Conservation (phyloP, 495 filamentous ascomycete genomes). For the Lindgomyces ingoldianus region DNA sequence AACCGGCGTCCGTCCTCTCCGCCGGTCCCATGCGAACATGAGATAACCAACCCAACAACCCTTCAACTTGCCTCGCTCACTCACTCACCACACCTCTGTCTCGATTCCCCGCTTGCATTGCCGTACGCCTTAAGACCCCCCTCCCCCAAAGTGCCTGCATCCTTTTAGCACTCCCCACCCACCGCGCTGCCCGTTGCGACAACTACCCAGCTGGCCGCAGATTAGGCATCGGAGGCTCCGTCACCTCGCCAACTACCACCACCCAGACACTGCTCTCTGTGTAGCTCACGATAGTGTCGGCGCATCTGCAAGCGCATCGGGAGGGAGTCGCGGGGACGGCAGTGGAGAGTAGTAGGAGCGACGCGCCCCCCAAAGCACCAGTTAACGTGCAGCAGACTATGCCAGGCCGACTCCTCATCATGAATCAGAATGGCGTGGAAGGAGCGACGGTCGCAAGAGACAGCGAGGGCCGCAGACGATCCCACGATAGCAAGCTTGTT, state of each 20-base stretch:
- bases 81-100: background rate
- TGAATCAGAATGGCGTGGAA: conserved; percentile 40
- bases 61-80: background rate
- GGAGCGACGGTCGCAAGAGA: conserved; percentile 31
- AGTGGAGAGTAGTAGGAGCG: conserved; percentile 29
- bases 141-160: background rate
- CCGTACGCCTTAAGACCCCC: background rate
- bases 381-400: conserved; percentile 37
- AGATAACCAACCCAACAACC: background rate
- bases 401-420: conserved; percentile 43
- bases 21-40: background rate
- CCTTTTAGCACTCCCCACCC: background rate
- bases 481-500: conserved; percentile 25
- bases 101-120: background rate
- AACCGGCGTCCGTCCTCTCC: background rate
- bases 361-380: conserved; percentile 25
- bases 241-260: background rate
- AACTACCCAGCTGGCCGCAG: background rate
- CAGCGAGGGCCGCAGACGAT: conserved; percentile 18
- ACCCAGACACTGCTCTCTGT: background rate
- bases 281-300: conserved; percentile 22
- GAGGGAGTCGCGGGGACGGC: conserved; percentile 27
- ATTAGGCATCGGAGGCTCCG: background rate
- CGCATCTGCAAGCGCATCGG: conserved; percentile 12
- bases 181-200: background rate